Conservation (phyloP, 2,329 filamentous ascomycete species). For the Alternaria sp. region DNA sequence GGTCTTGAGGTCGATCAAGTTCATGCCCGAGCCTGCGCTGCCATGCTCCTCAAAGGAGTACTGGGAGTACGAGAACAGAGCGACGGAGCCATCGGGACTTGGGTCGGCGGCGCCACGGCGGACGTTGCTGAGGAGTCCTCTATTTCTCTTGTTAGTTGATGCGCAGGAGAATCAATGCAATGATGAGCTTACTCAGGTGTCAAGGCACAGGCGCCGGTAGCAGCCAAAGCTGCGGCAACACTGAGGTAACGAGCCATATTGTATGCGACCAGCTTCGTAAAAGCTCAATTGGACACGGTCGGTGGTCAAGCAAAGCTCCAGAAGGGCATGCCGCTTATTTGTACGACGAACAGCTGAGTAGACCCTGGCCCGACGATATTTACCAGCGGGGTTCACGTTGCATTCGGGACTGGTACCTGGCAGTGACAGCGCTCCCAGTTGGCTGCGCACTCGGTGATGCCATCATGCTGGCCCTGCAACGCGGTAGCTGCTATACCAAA, state of each 20-base stretch:
- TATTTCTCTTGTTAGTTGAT: conserved; percentile 18
- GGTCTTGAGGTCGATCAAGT: conserved; percentile 44
- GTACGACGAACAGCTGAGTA: conserved; percentile 22
- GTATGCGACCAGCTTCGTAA: conserved; percentile 36
- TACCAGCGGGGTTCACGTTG: conserved; percentile 22
- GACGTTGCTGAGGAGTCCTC: conserved; percentile 72
- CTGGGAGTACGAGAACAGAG: conserved; percentile 74
- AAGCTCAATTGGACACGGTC: conserved; percentile 40
- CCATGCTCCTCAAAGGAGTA: conserved; percentile 82
- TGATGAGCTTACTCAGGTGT: conserved; percentile 45
- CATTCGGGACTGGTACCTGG: conserved; percentile 26
- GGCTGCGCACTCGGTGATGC: conserved; percentile 23
- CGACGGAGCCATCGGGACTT: conserved; percentile 70
- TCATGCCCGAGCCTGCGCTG: conserved; percentile 63
- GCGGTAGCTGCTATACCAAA: conserved; percentile 20
- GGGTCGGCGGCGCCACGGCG: conserved; percentile 74
- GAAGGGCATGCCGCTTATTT: conserved; percentile 37
- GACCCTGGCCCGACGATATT: conserved; percentile 16
- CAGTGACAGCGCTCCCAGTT: conserved; percentile 11
- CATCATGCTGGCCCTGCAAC: conserved; percentile 24
- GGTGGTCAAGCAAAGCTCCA: conserved; percentile 23
- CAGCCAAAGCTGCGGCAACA: conserved; percentile 46
- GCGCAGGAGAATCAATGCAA: background rate
- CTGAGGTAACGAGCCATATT: conserved; percentile 48
- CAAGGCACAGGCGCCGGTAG: conserved; percentile 43